These are phyloP conservation scores for Alternaria hordeiaustralica DNA, from an alignment of 2,329 filamentous ascomycete species.

Conservation along the genomic window DNA sequence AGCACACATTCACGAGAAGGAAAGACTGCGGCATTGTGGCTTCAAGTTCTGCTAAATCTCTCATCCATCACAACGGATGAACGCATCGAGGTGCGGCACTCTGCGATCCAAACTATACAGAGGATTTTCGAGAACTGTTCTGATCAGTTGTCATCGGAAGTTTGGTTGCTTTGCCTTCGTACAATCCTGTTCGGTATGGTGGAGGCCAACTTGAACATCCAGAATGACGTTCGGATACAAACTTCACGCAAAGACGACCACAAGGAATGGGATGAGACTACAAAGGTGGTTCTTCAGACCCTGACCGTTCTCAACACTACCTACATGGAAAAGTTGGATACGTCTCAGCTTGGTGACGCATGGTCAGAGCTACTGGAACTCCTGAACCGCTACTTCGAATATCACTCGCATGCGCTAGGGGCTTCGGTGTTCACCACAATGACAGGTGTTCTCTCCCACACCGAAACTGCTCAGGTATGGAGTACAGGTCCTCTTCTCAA, in stretches of 20 bases:
- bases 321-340: constrained; percentile 75
- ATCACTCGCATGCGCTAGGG: constrained; percentile 50
- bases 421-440: constrained; percentile 52
- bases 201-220: constrained; percentile 61
- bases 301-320: constrained; percentile 68
- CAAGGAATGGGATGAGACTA: constrained; percentile 49
- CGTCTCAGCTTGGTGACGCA: constrained; percentile 71
- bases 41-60: constrained; percentile 74
- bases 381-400: constrained; percentile 62
- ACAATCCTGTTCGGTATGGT: constrained; percentile 81
- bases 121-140: constrained; percentile 93
- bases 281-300: constrained; percentile 47
- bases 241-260: constrained; percentile 27
- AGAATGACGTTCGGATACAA: constrained; percentile 26
- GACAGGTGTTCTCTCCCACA: constrained; percentile 47
- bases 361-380: constrained; percentile 78
- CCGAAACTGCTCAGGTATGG: constrained; percentile 27
- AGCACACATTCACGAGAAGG: constrained; percentile 64
- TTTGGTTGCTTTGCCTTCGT: constrained; percentile 84
- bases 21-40: constrained; percentile 77
- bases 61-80: constrained; percentile 75
- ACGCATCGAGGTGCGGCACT: constrained; percentile 78
- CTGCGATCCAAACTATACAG: constrained; percentile 87
- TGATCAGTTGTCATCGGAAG: constrained; percentile 75
- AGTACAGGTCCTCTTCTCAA: constrained; percentile 37